A percentile compares a stretch with the other conserved stretches of the same genome.
Evolutionary conservation across 139 green algal genomes (phyloP).

Genomic region (Chlamydomonas schloesseri): DNA sequence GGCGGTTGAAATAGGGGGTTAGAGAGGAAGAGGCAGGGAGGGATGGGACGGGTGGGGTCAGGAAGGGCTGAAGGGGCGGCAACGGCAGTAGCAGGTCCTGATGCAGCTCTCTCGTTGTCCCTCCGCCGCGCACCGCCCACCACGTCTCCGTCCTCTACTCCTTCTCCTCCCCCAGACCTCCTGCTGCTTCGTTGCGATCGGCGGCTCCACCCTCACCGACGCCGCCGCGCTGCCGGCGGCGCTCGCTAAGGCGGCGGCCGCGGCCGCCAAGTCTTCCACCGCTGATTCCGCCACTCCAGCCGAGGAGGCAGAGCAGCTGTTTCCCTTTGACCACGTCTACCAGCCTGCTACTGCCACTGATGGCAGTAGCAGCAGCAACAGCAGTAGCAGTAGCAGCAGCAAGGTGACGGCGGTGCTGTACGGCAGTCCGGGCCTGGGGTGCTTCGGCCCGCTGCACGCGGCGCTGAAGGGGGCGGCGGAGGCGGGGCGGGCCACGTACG

Average conservation of each 20-base stretch:
- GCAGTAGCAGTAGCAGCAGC: background rate
- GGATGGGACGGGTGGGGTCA: too few relatives aligned
- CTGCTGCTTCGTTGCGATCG: conserved; percentile 70
- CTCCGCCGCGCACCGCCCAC: too few relatives aligned
- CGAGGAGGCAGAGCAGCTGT: conserved; percentile 47
- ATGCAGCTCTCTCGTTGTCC: too few relatives aligned
- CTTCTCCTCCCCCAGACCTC: conserved; percentile 13
- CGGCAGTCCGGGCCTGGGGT: conserved; percentile 68
- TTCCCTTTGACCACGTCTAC: conserved; percentile 76
- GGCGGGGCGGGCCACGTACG: conserved; percentile 63
- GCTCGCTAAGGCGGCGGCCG: background rate
- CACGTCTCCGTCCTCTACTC: too few relatives aligned
- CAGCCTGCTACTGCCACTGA: too few relatives aligned
- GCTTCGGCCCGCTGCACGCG: conserved; percentile 70
- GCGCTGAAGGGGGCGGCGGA: conserved; percentile 50
- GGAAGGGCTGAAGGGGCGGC: too few relatives aligned
- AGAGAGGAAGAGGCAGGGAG: too few relatives aligned
- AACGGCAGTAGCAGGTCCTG: too few relatives aligned
- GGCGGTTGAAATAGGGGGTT: too few relatives aligned
- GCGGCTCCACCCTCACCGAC: conserved; percentile 23
- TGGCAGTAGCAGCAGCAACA: background rate
- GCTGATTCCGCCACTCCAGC: too few relatives aligned
- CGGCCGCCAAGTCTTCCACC: too few relatives aligned
- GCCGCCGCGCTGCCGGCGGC: conserved; percentile 29
- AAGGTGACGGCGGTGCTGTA: conserved; percentile 53